Percentiles rank a stretch among this genome's conserved stretches.
These are phyloP conservation scores for Cladosporium sp. DNA, from an alignment of 2,329 filamentous ascomycete species.

Conservation along the genomic window DNA sequence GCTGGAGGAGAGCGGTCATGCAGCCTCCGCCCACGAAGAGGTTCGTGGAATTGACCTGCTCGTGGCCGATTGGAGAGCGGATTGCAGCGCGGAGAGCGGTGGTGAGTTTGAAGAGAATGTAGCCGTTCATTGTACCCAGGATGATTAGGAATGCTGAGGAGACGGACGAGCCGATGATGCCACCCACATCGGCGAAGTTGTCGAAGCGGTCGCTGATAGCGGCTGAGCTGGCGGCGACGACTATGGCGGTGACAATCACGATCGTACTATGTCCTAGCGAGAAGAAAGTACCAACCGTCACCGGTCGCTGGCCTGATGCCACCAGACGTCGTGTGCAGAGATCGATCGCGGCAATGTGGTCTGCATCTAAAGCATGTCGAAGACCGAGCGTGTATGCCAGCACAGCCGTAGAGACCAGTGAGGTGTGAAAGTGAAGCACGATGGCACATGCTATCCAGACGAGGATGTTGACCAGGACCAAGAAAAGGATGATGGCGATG, in stretches of 20 bases:
- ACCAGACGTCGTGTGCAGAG: slow-evolving; percentile 88
- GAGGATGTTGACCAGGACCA: slow-evolving; percentile 52
- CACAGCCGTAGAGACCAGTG: slow-evolving; percentile 72
- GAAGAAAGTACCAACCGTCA: slow-evolving; percentile 93
- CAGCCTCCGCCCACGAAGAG: slow-evolving; percentile 72
- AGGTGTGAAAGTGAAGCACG: slow-evolving; percentile 44
- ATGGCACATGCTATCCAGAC: slow-evolving; percentile 58
- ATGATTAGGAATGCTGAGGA: slow-evolving; percentile 79
- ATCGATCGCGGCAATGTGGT: slow-evolving; percentile 89
- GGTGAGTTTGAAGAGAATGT: slow-evolving; percentile 78
- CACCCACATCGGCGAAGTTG: slow-evolving; percentile 72
- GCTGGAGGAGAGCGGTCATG: slow-evolving; percentile 66
- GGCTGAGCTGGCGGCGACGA: slow-evolving; percentile 85
- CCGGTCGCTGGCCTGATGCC: slow-evolving; percentile 77
- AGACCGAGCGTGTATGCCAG: slow-evolving; percentile 85
- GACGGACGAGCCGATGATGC: slow-evolving; percentile 84
- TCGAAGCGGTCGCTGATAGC: slow-evolving; percentile 78
- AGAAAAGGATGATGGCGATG: slow-evolving; percentile 52
- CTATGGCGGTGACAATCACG: slow-evolving; percentile 82
- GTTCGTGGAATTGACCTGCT: slow-evolving; percentile 35
- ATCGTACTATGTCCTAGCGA: slow-evolving; percentile 91
- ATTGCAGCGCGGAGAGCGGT: slow-evolving; percentile 63
- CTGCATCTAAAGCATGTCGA: slow-evolving; percentile 94
- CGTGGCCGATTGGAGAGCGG: slow-evolving; percentile 36
- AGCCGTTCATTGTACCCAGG: slow-evolving; percentile 77